Evolutionary conservation across 192 early-diverging fungal genomes (phyloP).

Genomic region (Pilaira anomala): DNA sequence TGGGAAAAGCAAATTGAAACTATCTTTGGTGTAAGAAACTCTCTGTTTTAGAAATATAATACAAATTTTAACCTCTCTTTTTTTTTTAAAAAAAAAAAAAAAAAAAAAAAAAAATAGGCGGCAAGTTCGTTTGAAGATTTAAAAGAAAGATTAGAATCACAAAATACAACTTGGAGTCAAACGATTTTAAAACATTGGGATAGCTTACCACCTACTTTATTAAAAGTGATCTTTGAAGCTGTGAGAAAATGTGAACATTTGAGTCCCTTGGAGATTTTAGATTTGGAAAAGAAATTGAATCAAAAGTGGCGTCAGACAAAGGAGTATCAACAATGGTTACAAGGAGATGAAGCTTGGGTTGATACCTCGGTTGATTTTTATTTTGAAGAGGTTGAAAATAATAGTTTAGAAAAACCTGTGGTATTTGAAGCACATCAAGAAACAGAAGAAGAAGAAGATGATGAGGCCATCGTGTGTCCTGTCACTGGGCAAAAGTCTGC

Average conservation of each 20-base stretch:
- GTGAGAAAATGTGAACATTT: not conserved
- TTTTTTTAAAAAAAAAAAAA: not conserved
- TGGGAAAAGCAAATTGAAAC: constrained; percentile 46
- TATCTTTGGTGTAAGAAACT: constrained; percentile 38
- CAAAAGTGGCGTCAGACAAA: constrained; percentile 14
- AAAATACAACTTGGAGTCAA: constrained; percentile 41
- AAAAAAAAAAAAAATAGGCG: too few relatives aligned
- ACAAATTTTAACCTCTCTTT: too few relatives aligned
- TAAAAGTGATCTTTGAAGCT: constrained; percentile 19
- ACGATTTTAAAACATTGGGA: constrained; percentile 39
- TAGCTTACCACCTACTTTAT: constrained; percentile 29
- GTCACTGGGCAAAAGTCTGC: not conserved
- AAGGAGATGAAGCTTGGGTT: not conserved
- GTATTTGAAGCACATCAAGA: constrained; percentile 11
- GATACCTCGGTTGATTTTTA: too few relatives aligned
- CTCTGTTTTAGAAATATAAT: not conserved
- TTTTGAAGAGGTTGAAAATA: not conserved
- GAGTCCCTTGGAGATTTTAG: not conserved
- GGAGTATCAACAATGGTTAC: constrained; percentile 12
- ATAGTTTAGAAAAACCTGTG: not conserved
- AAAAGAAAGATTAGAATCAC: constrained; percentile 29
- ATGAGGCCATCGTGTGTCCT: not conserved
- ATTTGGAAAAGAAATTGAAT: constrained; percentile 16
- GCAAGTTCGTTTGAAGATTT: constrained; percentile 29
- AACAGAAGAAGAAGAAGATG: not conserved